Conservation (phyloP, 1,284 basidiomycete genomes). For the Testicularia cyperi region DNA sequence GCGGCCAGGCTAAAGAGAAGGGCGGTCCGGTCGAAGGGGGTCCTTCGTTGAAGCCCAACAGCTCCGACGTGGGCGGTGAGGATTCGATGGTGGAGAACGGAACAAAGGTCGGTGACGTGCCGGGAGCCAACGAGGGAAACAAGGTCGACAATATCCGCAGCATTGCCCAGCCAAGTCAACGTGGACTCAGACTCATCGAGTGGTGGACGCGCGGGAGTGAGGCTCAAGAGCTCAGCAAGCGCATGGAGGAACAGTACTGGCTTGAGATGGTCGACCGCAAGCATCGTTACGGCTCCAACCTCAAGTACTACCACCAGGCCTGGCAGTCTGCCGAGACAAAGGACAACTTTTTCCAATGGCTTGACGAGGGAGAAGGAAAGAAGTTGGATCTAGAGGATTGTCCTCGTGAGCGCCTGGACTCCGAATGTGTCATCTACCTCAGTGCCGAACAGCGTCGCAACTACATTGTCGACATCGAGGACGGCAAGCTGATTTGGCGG, state of each 20-base stretch:
- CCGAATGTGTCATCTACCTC: constrained; percentile 63
- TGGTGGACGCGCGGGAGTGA: constrained; percentile 46
- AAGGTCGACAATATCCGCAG: constrained; percentile 52
- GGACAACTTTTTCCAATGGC: constrained; percentile 64
- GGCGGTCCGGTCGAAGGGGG: constrained; percentile 34
- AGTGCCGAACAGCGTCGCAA: constrained; percentile 70
- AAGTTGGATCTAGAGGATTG: constrained; percentile 69
- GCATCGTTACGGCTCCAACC: constrained; percentile 51
- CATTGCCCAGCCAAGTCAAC: constrained; percentile 35
- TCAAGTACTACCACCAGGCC: constrained; percentile 48
- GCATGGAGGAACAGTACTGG: constrained; percentile 52
- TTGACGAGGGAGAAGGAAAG: constrained; percentile 72
- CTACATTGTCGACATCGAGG: constrained; percentile 69
- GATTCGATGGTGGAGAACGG: constrained; percentile 8
- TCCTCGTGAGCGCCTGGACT: constrained; percentile 70
- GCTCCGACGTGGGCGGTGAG: background rate
- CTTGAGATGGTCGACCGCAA: constrained; percentile 51
- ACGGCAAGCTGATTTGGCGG: constrained; percentile 74
- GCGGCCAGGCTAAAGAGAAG: constrained; percentile 16
- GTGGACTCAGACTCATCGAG: constrained; percentile 42
- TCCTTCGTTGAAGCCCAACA: constrained; percentile 22
- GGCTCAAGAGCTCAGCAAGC: constrained; percentile 49
- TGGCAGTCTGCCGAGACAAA: constrained; percentile 42
- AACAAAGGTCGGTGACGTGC: constrained; percentile 45
- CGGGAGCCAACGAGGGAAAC: constrained; percentile 40